Base-by-base conservation (phyloP, 345 rosid genomes). In the Psidium guajava region DNA sequence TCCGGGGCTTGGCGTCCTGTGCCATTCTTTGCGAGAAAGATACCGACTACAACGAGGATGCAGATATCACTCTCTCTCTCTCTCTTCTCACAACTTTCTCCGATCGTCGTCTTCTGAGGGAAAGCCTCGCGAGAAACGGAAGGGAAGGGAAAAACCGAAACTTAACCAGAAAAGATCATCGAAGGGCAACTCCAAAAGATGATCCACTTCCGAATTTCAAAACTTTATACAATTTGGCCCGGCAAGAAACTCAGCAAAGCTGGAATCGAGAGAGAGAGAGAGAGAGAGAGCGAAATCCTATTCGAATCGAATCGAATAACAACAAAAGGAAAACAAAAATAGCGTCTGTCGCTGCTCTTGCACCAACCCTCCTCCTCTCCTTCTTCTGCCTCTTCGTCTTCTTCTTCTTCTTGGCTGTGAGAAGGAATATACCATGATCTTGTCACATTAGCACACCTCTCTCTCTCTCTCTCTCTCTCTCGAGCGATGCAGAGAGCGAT, bases 1-100 rank as follows among this genome's bases (percentile, higher is more conserved):
- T 92, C 91, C 64, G 89, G 86, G 91, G 89, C 82, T 87, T 85
- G 57, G 61, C 73, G 55, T 81, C 87, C 22, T 36, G 51, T 14
- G 59, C 88, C 85, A 86, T 86, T 14, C 85, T n/a, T 27, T n/a
- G 49, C 42, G 42, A 75, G 57, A 47, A 75, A 32, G 12, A 13
- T 64, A 11, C 0, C 73, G 55, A 25, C 82, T 53, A 51, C 64
- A 58, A 32, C 50, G 59, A 49, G 5, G 4, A 10, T 54, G 50
- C 75, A n/a, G 61, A 59, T 36, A 24, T 22, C 51, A 20, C 82
- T 21, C 82, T 9, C 82, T 61, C 50, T 32, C 44, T 36, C 20
- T 25, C 52, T 36, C 47, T 58, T 75, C 56, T 18, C 42, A 11
- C 1, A 11, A 10, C 42, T 82, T 15, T 9, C 28, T 47, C 55